Conservation (phyloP, 352 stramenopile species). For the Blastocystis sp. region DNA sequence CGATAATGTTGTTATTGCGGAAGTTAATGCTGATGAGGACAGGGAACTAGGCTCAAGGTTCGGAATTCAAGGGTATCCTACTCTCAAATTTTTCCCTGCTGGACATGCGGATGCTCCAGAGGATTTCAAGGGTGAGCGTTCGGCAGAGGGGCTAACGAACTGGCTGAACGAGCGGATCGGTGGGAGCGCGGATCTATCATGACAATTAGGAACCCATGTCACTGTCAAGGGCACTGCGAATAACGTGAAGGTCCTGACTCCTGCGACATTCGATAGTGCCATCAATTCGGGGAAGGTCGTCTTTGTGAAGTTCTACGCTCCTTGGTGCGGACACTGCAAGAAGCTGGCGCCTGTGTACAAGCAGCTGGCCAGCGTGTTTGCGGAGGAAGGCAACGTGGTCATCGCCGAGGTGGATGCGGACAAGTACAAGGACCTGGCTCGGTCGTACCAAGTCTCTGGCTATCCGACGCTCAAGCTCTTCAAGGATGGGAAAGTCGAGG, state of each 20-base stretch:
- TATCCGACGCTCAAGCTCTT: slow-evolving; percentile 56
- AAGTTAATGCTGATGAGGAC: slow-evolving; percentile 41
- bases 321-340: slow-evolving; percentile 69
- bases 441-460: background rate
- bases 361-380: slow-evolving; percentile 51
- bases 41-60: background rate
- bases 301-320: slow-evolving; percentile 68
- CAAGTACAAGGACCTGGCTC: background rate
- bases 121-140: background rate
- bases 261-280: background rate
- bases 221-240: background rate
- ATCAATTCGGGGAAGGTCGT: background rate
- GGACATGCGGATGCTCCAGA: background rate
- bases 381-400: slow-evolving; percentile 65
- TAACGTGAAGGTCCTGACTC: background rate
- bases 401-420: slow-evolving; percentile 84
- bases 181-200: background rate
- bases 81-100: slow-evolving; percentile 40
- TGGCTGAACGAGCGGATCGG: slow-evolving; percentile 36
- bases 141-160: background rate
- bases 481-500: background rate
- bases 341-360: slow-evolving; percentile 76
- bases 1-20: background rate
- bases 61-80: slow-evolving; percentile 48
- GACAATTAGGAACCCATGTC: background rate